Evolutionary conservation across 345 rosid species (phyloP).

Genomic region (Stellera chamaejasme): DNA sequence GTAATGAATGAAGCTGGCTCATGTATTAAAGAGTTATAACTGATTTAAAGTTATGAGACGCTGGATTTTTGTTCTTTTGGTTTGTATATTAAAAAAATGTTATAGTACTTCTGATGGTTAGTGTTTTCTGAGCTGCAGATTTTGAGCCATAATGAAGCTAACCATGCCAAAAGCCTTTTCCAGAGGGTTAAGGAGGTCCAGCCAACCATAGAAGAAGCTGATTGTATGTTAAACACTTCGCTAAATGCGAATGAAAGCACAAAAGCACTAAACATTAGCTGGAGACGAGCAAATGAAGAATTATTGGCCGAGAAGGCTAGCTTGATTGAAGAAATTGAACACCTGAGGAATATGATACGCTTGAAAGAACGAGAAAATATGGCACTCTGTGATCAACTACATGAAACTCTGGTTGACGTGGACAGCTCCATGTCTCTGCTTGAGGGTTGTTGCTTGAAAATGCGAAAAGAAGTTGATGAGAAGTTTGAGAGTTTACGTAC

Average conservation of each 20-base stretch:
- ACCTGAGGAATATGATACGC: slow-evolving; percentile 39
- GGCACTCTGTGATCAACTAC: slow-evolving; percentile 34
- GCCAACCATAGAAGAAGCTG: slow-evolving; percentile 74
- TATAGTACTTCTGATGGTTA: neutral
- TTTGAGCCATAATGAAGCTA: slow-evolving; percentile 28
- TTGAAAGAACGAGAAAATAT: slow-evolving; percentile 49
- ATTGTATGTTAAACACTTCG: slow-evolving; percentile 50
- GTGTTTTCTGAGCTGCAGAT: slow-evolving; percentile 29
- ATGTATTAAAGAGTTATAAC: slow-evolving; percentile 27
- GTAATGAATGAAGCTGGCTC: slow-evolving; percentile 22
- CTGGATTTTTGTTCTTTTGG: slow-evolving; percentile 3
- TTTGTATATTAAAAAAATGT: neutral
- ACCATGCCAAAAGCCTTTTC: slow-evolving; percentile 38
- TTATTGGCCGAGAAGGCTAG: slow-evolving; percentile 38
- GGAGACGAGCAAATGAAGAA: slow-evolving; percentile 52
- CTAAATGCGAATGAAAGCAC: slow-evolving; percentile 56
- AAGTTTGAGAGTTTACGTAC: slow-evolving; percentile 36
- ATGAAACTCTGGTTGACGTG: slow-evolving; percentile 32
- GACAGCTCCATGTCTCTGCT: slow-evolving; percentile 45
- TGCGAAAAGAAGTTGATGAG: slow-evolving; percentile 51
- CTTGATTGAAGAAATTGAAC: slow-evolving; percentile 46
- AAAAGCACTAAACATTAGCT: slow-evolving; percentile 36
- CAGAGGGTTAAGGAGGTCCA: slow-evolving; percentile 57
- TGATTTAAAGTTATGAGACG: slow-evolving; percentile 6
- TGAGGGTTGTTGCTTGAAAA: slow-evolving; percentile 46